Base-by-base conservation (phyloP, 2,329 filamentous ascomycete species). In the Podosphaera xanthii region DNA sequence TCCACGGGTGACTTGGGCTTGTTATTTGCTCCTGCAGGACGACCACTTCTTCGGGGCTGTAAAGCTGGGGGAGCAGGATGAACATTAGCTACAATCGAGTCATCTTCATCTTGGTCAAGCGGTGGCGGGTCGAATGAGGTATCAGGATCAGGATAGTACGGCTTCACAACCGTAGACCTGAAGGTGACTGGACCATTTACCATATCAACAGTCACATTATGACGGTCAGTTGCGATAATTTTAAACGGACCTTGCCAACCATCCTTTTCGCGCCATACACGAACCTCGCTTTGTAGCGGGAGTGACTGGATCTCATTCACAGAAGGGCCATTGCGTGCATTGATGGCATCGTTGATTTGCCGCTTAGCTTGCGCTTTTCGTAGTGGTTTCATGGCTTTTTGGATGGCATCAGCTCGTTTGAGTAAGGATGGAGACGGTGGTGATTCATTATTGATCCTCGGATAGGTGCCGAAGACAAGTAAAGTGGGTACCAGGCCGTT, bases 331-430 rank as follows among this genome's bases (percentile, higher is more conserved):
- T 62, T 62, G 1, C 58, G 22, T 12, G 7, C 59, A 22, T 22
- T 22, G 22, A 22, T 22, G 22, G 22, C 22, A 22, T 22, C 22
- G 22, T 22, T 22, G 22, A 22, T 22, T 22, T 22, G 22, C 22
- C 22, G 22, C 22, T 22, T 22, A 22, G 22, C 22, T 22, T 22
- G 22, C 22, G 22, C 22, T 22, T 22, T 22, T 22, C 22, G 22
- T 22, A 22, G 22, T 22, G 22, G 1, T 22, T 22, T 22, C 22
- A 22, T 22, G 22, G 22, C 22, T 22, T 22, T 22, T 22, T 22
- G 22, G 22, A 61, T 38, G 8, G 60, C 57, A 12, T 35, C 36
- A 57, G 59, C 53, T 49, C 57, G 44, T 53, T 61, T 52, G 4
- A n/a, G 34, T 10, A 36, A 22, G 7, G 52, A 35, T 46, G 56